Evolutionary conservation across 2,329 filamentous ascomycete genomes (phyloP).

Genomic region (Periglandula ipomoeae): DNA sequence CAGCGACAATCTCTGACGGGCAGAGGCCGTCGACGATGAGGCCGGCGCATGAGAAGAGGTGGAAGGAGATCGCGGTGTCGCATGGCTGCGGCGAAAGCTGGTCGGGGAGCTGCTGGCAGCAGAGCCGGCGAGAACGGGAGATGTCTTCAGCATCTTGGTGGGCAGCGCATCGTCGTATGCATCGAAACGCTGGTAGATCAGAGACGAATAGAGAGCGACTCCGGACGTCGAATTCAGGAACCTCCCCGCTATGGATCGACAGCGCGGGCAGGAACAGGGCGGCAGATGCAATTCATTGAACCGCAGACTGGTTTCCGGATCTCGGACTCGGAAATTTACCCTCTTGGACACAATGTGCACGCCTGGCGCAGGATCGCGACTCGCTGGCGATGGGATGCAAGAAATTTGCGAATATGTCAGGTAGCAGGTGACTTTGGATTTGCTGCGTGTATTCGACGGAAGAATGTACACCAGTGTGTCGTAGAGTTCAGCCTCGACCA

Average conservation of each 20-base stretch:
- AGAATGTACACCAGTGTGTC: too few relatives aligned
- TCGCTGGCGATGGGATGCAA: background rate
- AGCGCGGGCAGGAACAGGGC: background rate
- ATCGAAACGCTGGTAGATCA: background rate
- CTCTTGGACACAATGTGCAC: too few relatives aligned
- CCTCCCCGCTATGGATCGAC: constrained; percentile 1
- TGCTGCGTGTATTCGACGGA: too few relatives aligned
- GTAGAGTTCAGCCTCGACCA: too few relatives aligned
- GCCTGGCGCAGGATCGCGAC: too few relatives aligned
- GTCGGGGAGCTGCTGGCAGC: constrained; percentile 44
- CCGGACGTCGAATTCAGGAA: background rate
- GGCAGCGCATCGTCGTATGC: constrained; percentile 34
- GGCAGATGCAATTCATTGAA: constrained; percentile 5
- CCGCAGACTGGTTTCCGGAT: background rate
- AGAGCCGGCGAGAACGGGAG: constrained; percentile 37
- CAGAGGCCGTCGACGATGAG: constrained; percentile 9
- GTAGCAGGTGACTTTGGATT: too few relatives aligned
- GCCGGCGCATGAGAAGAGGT: constrained; percentile 17
- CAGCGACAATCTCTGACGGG: constrained; percentile 8
- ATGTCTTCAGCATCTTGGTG: constrained; percentile 53
- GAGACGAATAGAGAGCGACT: background rate
- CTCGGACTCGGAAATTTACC: background rate
- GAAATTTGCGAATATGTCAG: too few relatives aligned
- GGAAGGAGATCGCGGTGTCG: constrained; percentile 16
- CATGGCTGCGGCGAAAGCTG: constrained; percentile 29